Conservation (phyloP, 805 yeast species). For the Ogataea corticis region DNA sequence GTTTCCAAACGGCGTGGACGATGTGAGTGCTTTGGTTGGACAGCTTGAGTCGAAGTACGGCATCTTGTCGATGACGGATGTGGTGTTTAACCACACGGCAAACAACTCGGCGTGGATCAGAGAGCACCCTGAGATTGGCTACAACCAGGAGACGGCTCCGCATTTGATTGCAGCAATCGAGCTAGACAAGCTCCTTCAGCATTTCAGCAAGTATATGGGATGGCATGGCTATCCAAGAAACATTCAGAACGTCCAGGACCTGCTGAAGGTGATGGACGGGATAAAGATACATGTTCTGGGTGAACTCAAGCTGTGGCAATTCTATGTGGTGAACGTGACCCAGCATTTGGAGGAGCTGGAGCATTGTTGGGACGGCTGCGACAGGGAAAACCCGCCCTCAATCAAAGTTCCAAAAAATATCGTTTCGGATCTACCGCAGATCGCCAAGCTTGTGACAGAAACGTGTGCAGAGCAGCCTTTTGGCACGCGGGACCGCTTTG, state of each 20-base stretch:
- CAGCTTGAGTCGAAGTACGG: conserved; percentile 53
- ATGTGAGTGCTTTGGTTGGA: conserved; percentile 53
- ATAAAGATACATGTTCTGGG: conserved; percentile 67
- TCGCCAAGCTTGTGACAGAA: conserved; percentile 48
- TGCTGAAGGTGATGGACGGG: conserved; percentile 64
- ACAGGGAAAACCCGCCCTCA: conserved; percentile 9
- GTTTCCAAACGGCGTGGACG: conserved; percentile 54
- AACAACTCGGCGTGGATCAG: conserved; percentile 83
- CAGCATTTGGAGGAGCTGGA: conserved; percentile 41
- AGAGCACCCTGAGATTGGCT: conserved; percentile 89
- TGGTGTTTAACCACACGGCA: conserved; percentile 95
- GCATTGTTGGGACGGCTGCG: conserved; percentile 34
- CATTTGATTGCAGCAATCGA: conserved; percentile 84
- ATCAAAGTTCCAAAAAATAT: conserved; percentile 47
- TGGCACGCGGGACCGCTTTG: conserved; percentile 48
- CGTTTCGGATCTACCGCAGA: conserved; percentile 46
- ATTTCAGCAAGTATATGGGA: conserved; percentile 60
- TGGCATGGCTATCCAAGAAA: conserved; percentile 62
- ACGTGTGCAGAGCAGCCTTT: conserved; percentile 43
- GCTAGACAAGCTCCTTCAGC: conserved; percentile 66
- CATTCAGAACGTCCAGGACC: conserved; percentile 51
- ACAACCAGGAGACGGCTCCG: conserved; percentile 84
- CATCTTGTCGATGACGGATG: conserved; percentile 81
- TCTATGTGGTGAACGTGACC: conserved; percentile 66
- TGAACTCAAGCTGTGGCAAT: conserved; percentile 80